Base-by-base conservation (phyloP, 192 early-diverging fungal genomes). In the Backusella morwellensis region DNA sequence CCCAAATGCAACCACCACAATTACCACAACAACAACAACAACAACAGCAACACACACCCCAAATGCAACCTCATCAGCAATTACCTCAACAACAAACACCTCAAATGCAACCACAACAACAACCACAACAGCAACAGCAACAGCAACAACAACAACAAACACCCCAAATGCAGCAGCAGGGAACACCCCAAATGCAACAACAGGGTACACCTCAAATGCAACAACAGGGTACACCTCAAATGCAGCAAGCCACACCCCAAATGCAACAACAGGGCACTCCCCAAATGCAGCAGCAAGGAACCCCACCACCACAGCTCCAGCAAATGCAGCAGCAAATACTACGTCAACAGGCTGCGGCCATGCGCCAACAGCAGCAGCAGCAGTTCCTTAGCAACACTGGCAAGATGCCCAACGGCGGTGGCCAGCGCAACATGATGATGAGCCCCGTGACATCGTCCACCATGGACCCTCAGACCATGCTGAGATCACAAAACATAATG, bases 301-400 rank as follows among this genome's bases (percentile, higher is more conserved):
- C 35, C 5, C 78, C 41, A 35, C 78, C 66, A 41, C 73, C 70
- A n/a, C 68, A 74, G 23, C 69, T 44, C 4, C 35, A 44, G 38
- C 66, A 66, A 1, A 50, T 42, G 34, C 79, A 80, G 19, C 79
- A 80, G 14, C 79, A 80, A 66, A 26, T 76, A 6, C 21, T 70
- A 32, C 74, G 70, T 5, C 79, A 72, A 54, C 79, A 80, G 50
- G 74, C 75, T 56, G 36, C 59, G 4, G 69, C 79, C 19, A 59
- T 75, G 75, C 72, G 71, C n/a, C 80, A 82, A 44, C 80, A 82
- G 36, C 76, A 75, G 40, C 73, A 75, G 54, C 76, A 77, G 41
- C 75, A 77, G 26, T 77, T 70, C 35, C n/a, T 77, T 0, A 54
- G 68, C 7, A 68, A 26, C 5, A 1, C 75, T 21, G 44, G 66